A percentile compares a stretch with the other conserved stretches of the same genome.
phyloP scores from a whole-genome alignment of 345 rosid species.

The Anacardium occidentale region DNA sequence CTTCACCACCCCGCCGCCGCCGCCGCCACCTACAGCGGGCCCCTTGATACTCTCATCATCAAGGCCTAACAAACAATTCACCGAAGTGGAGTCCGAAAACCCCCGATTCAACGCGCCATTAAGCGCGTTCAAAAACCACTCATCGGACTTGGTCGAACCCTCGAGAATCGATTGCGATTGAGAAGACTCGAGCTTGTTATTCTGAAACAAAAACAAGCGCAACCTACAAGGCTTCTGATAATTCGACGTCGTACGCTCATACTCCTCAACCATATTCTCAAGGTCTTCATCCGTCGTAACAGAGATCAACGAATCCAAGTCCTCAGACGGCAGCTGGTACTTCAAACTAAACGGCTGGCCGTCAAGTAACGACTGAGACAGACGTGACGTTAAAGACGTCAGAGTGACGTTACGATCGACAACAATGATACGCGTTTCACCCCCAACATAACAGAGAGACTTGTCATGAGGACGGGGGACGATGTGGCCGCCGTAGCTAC shows the following conservation, averaged over 20 bases:
- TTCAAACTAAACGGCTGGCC: conserved; percentile 71
- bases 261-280: conserved; percentile 95
- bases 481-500: conserved; percentile 89
- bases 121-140: conserved; percentile 86
- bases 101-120: conserved; percentile 65
- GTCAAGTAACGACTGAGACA: conserved; percentile 61
- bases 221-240: conserved; percentile 56
- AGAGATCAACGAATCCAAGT: conserved; percentile 88
- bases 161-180: conserved; percentile 78
- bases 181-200: conserved; percentile 58
- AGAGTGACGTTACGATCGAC: conserved; percentile 75
- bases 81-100: conserved; percentile 71
- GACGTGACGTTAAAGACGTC: conserved; percentile 50
- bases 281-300: conserved; percentile 93
- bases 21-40: conserved; percentile 23
- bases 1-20: conserved; percentile 51
- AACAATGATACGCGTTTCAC: conserved; percentile 86
- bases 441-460: conserved; percentile 81
- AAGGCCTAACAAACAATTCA: conserved; percentile 74
- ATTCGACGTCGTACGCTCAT: conserved; percentile 60
- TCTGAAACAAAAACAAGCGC: conserved; percentile 76
- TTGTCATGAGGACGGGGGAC: conserved; percentile 92
- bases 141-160: conserved; percentile 66
- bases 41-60: conserved; percentile 42
- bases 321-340: conserved; percentile 93